Base-by-base conservation (phyloP, 2,329 filamentous ascomycete genomes). In the Sporothrix humicola region DNA sequence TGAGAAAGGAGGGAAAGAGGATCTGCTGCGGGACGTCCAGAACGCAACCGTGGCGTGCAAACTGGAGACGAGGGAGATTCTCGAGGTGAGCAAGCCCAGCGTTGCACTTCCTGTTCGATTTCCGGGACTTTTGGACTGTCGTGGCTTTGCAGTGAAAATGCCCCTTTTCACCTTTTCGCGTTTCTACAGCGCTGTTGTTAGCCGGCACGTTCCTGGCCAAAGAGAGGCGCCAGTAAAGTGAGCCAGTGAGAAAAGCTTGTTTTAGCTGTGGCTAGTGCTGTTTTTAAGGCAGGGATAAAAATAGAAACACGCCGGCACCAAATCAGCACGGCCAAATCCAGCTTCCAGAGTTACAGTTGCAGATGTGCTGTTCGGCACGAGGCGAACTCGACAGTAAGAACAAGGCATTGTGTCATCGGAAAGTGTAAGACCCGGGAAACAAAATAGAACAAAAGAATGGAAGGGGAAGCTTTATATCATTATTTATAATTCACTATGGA, bases 1-100 rank as follows among this genome's bases (percentile, higher is more conserved):
- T 50, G 52, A 56, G 20, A 56, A 26, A 37, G 31, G 31, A 37
- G 5, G 4, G 4, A 5, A 9, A 20, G 12, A 65, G 59, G 59
- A 65, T 65, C 13, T 13, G 10, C 37, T 65, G 59, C 59, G 59
- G 59, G 59, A 65, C 37, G 59, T 13, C 50, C 15, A 42, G 37
- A 46, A 61, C 42, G n/a, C 59, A 37, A 63, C 37, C 37, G 59
- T 63, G 37, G n/a, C 37, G 59, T 65, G 6, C 37, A 23, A 42
- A 20, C 5, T 63, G 37, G 37, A 31, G 20, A 56, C 52, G 3
- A 56, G n/a, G 4, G 52, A 26, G 23, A 26, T 26, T 26, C 23
- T 26, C 23, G 23, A 26, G 23, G 23, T 26, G 23, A 26, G 23
- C 23, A 26, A 26, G 23, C 23, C 23, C 23, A 26, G 31, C 31